A percentile compares a stretch with the other conserved stretches of the same genome.
Conservation (phyloP, 1,284 basidiomycete species). For the Trametes polyzona region DNA sequence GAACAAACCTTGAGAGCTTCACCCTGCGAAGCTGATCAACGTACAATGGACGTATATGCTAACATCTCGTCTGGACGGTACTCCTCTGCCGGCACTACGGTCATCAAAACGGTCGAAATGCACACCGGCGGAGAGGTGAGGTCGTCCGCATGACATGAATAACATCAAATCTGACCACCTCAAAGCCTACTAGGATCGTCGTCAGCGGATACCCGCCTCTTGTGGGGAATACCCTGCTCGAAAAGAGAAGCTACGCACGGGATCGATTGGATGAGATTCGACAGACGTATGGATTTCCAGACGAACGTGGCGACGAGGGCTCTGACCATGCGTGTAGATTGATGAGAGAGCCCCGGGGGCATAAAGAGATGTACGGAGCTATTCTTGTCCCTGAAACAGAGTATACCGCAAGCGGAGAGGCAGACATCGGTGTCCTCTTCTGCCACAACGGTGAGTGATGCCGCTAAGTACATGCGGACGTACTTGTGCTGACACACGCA, state of each 20-base stretch:
- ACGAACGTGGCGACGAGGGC: too few species aligned
- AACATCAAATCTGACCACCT: background rate
- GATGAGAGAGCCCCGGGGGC: constrained; percentile 49
- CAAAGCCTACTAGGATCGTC: constrained; percentile 45
- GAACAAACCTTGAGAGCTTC: too few species aligned
- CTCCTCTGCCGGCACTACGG: background rate
- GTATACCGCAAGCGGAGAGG: constrained; percentile 39
- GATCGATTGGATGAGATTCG: constrained; percentile 38
- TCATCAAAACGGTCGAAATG: constrained; percentile 42
- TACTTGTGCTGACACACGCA: too few species aligned
- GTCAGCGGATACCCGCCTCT: constrained; percentile 40
- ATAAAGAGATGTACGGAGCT: constrained; percentile 52
- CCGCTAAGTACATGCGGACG: too few species aligned
- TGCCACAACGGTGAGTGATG: constrained; percentile 46
- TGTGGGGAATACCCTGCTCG: constrained; percentile 39
- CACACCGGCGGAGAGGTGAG: constrained; percentile 45
- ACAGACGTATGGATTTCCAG: constrained; percentile 26
- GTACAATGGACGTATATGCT: constrained; percentile 35
- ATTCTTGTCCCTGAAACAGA: constrained; percentile 45
- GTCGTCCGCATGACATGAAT: background rate
- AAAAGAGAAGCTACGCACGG: constrained; percentile 39
- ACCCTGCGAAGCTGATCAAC: too few species aligned
- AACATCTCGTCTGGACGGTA: constrained; percentile 13
- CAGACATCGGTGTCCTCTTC: constrained; percentile 49
- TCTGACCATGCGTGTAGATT: constrained; percentile 26